These are phyloP conservation scores for Saccharomyces pastorianus DNA, from an alignment of 1,139 yeast genomes.

Conservation along the genomic window DNA sequence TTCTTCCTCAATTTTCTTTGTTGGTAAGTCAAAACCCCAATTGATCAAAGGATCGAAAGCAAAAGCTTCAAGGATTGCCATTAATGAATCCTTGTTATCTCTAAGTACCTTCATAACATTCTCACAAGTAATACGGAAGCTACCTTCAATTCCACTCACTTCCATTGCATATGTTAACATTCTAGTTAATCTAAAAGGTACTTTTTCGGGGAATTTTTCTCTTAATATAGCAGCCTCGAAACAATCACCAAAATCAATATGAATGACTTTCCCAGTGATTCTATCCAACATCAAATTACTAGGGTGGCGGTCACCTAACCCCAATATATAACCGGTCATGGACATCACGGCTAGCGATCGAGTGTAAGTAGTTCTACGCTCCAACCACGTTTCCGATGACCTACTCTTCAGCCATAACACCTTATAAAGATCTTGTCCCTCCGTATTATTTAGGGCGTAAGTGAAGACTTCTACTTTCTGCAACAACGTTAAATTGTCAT, in stretches of 20 bases:
- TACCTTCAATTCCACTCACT: constrained; percentile 96
- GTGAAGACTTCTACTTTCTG: constrained; percentile 96
- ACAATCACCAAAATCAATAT: constrained; percentile 98
- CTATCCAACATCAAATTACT: constrained; percentile 93
- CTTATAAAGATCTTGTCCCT: constrained; percentile 93
- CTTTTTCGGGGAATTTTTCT: constrained; percentile 96
- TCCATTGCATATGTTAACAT: constrained; percentile 99
- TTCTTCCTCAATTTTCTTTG: constrained; percentile 65
- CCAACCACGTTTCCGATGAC: constrained; percentile 96
- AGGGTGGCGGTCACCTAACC: constrained; percentile 97
- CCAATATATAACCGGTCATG: constrained; percentile 93
- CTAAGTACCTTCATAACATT: constrained; percentile 93
- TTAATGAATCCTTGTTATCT: constrained; percentile 87
- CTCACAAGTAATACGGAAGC: constrained; percentile 92
- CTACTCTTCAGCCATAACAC: constrained; percentile 94
- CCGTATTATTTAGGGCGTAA: constrained; percentile 87
- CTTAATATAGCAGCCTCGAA: constrained; percentile 95
- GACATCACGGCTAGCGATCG: constrained; percentile 97
- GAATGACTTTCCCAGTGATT: constrained; percentile 88
- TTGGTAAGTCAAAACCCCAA: constrained; percentile 96
- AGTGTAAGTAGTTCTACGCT: constrained; percentile 91
- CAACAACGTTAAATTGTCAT: constrained; percentile 75
- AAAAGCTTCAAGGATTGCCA: constrained; percentile 97
- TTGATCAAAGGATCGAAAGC: constrained; percentile 97
- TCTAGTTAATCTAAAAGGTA: constrained; percentile 91